phyloP scores from a whole-genome alignment of 495 filamentous ascomycete species.

The Melanomma pulvis-pyrius region DNA sequence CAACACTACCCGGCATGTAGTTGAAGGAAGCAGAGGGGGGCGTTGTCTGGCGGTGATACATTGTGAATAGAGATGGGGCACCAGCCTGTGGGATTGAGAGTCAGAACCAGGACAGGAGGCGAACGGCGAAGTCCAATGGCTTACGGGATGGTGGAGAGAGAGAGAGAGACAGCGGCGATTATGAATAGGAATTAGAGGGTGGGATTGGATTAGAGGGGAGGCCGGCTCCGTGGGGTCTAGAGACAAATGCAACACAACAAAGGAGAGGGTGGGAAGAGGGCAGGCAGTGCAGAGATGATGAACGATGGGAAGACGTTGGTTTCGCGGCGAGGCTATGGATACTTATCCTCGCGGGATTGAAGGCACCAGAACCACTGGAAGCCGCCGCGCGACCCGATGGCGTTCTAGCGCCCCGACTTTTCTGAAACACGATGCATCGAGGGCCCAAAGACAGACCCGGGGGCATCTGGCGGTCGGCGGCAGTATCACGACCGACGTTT shows the following conservation, averaged over 20 bases:
- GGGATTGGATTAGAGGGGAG: slow-evolving; percentile 34
- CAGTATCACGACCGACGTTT: slow-evolving; percentile 28
- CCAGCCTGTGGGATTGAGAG: slow-evolving; percentile 30
- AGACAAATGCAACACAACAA: slow-evolving; percentile 34
- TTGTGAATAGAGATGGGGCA: slow-evolving; percentile 31
- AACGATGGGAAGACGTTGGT: slow-evolving; percentile 14
- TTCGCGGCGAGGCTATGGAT: slow-evolving; percentile 38
- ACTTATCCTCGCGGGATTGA: slow-evolving; percentile 33
- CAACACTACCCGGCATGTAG: slow-evolving; percentile 39
- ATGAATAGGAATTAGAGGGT: slow-evolving; percentile 38
- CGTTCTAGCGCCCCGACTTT: slow-evolving; percentile 32
- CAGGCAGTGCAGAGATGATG: slow-evolving; percentile 30
- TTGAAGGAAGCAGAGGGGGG: slow-evolving; percentile 40
- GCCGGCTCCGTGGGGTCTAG: slow-evolving; percentile 36
- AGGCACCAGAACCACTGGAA: slow-evolving; percentile 31
- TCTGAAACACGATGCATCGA: slow-evolving; percentile 34
- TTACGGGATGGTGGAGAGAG: slow-evolving; percentile 25
- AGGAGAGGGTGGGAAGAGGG: slow-evolving; percentile 19
- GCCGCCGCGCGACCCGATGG: slow-evolving; percentile 20
- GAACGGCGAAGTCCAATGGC: slow-evolving; percentile 28
- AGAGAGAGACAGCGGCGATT: slow-evolving; percentile 25
- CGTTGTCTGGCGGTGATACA: slow-evolving; percentile 46
- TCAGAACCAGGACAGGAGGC: slow-evolving; percentile 8
- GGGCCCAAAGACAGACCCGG: slow-evolving; percentile 15
- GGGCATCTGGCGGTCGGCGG: slow-evolving; percentile 18